Conservation (phyloP, 495 filamentous ascomycete species). For the Penicillium riverlandense region DNA sequence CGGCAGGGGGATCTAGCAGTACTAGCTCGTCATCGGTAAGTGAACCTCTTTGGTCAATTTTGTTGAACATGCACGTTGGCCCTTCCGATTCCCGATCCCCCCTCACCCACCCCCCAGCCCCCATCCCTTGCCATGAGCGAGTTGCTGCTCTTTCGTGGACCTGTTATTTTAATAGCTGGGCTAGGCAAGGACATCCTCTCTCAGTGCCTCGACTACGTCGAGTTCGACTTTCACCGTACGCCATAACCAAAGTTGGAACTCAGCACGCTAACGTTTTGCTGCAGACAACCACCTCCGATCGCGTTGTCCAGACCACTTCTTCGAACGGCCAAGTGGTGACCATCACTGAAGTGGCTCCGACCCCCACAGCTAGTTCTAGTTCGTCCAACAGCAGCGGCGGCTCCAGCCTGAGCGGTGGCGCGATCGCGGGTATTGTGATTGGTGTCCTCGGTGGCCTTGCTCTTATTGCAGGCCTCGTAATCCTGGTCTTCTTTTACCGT, state of each 20-base stretch:
- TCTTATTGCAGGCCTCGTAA: slow-evolving; percentile 25
- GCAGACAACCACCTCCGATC: slow-evolving; percentile 15
- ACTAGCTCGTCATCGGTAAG: slow-evolving; percentile 24
- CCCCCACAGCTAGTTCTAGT: slow-evolving; percentile 17
- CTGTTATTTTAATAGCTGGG: slow-evolving; percentile 8
- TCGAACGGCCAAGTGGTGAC: slow-evolving; percentile 41
- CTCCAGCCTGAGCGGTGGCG: slow-evolving; percentile 25
- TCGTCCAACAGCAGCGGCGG: slow-evolving; percentile 10
- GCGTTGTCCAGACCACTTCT: slow-evolving; percentile 41
- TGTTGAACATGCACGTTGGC: not conserved
- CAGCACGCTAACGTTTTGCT: slow-evolving; percentile 9
- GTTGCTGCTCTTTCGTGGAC: slow-evolving; percentile 3
- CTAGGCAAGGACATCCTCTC: slow-evolving; percentile 3
- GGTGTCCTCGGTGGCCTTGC: slow-evolving; percentile 41
- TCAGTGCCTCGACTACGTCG: not conserved
- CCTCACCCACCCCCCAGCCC: too few species aligned
- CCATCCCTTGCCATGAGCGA: slow-evolving; percentile 1
- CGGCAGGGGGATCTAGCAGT: slow-evolving; percentile 19
- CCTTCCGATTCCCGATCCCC: not conserved
- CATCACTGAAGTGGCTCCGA: slow-evolving; percentile 40
- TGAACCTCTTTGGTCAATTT: not conserved
- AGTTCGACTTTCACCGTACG: not conserved
- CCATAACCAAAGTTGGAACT: not conserved
- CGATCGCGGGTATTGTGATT: slow-evolving; percentile 43
- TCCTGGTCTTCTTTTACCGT: slow-evolving; percentile 38